phyloP scores from a whole-genome alignment of 129 eudicot species.

The Silybum marianum region DNA sequence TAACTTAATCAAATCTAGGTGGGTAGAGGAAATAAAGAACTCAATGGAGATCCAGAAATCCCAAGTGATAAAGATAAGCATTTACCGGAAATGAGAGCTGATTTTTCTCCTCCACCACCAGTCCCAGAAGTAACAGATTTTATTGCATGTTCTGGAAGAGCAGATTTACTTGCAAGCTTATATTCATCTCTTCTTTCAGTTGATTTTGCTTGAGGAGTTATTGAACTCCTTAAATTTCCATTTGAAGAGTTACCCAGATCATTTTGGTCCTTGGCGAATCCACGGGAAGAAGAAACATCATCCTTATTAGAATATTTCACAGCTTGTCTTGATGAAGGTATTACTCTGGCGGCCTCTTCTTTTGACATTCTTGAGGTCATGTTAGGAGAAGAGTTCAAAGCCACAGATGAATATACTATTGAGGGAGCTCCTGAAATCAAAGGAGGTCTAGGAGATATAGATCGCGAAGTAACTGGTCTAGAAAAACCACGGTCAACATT shows the following conservation, averaged over 20 bases:
- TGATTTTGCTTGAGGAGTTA: constrained; percentile 31
- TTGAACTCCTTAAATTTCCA: constrained; percentile 19
- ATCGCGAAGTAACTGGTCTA: constrained; percentile 27
- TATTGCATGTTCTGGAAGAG: constrained; percentile 30
- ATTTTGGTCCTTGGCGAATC: constrained; percentile 28
- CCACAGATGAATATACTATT: constrained; percentile 29
- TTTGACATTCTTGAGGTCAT: constrained; percentile 30
- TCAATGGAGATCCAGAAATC: constrained; percentile 1
- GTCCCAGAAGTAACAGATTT: constrained; percentile 25
- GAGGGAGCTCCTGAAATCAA: constrained; percentile 23
- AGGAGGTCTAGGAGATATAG: constrained; percentile 31
- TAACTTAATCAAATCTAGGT: constrained; percentile 19
- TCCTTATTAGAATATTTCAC: constrained; percentile 10
- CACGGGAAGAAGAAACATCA: constrained; percentile 31
- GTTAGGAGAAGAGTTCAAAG: constrained; percentile 31
- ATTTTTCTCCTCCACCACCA: constrained; percentile 22
- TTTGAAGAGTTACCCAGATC: constrained; percentile 7
- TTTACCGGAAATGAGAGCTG: constrained; percentile 39
- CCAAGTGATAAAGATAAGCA: constrained; percentile 22
- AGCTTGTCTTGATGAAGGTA: constrained; percentile 25
- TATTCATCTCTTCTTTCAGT: constrained; percentile 16
- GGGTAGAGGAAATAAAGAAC: not conserved
- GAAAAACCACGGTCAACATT: constrained; percentile 23
- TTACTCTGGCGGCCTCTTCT: constrained; percentile 26
- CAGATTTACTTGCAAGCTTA: constrained; percentile 5